Conservation (phyloP, 805 yeast genomes). For the Saccharomycodes ludwigii region DNA sequence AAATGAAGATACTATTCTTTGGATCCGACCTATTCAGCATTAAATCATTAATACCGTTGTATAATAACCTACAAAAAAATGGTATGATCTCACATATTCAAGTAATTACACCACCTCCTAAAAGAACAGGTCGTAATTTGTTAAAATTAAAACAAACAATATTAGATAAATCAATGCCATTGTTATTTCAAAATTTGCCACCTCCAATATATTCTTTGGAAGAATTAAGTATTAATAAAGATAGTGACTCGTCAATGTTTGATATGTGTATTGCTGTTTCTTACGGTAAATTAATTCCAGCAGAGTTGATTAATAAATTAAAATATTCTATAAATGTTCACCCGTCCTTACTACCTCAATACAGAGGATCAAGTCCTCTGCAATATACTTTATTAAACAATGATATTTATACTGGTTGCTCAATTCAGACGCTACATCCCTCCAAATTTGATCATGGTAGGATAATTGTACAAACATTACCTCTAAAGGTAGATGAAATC, state of each 20-base stretch:
- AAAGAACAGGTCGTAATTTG: conserved; percentile 49
- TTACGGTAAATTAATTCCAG: conserved; percentile 74
- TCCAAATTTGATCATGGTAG: conserved; percentile 72
- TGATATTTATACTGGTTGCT: conserved; percentile 62
- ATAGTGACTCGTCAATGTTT: conserved; percentile 54
- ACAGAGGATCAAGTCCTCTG: conserved; percentile 84
- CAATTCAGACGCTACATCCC: conserved; percentile 86
- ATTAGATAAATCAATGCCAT: too few species aligned
- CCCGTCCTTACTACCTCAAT: conserved; percentile 75
- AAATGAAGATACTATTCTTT: conserved; percentile 45
- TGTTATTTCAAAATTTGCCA: too few species aligned
- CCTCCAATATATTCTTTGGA: too few species aligned
- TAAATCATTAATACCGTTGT: conserved; percentile 32
- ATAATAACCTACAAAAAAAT: conserved; percentile 14
- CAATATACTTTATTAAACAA: conserved; percentile 63
- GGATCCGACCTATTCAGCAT: conserved; percentile 70
- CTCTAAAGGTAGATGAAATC: conserved; percentile 10
- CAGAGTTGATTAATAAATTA: conserved; percentile 33
- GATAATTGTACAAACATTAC: conserved; percentile 45
- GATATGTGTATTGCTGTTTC: conserved; percentile 84
- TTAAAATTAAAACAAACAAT: conserved; percentile 25
- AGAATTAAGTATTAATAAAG: too few species aligned
- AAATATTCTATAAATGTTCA: conserved; percentile 74
- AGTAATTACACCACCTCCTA: conserved; percentile 51
- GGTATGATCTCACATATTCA: conserved; percentile 30